Percentiles rank a stretch among this genome's conserved stretches.
phyloP scores from a whole-genome alignment of 192 early-diverging fungal genomes.

The Backusella westeae region DNA sequence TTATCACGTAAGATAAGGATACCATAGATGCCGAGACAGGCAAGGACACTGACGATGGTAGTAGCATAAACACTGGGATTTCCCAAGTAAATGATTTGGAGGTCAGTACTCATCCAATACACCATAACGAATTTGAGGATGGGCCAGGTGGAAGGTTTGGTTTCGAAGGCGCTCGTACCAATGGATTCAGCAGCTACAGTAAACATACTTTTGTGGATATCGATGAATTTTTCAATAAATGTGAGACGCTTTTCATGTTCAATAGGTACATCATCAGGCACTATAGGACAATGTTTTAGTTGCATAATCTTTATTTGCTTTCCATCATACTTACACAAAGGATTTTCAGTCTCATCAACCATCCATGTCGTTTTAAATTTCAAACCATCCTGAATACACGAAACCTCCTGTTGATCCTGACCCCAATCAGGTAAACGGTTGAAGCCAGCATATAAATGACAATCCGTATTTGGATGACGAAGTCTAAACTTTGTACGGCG shows the following conservation, averaged over 20 bases:
- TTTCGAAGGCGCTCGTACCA: conserved; percentile 91
- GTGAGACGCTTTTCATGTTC: conserved; percentile 63
- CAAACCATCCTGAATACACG: conserved; percentile 82
- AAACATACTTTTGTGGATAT: conserved; percentile 89
- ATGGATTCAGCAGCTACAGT: conserved; percentile 83
- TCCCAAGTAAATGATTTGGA: conserved; percentile 88
- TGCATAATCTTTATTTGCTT: neutral
- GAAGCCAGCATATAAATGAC: conserved; percentile 80
- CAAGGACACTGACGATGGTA: conserved; percentile 53
- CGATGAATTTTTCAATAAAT: conserved; percentile 86
- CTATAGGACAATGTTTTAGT: conserved; percentile 23
- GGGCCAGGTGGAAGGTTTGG: conserved; percentile 85
- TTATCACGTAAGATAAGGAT: conserved; percentile 56
- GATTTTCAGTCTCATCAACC: conserved; percentile 64
- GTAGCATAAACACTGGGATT: conserved; percentile 88
- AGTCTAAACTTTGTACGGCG: conserved; percentile 71
- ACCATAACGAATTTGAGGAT: conserved; percentile 83
- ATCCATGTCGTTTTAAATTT: conserved; percentile 75
- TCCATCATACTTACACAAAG: conserved; percentile 32
- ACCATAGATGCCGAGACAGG: conserved; percentile 57
- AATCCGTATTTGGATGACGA: conserved; percentile 69
- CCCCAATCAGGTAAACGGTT: conserved; percentile 90
- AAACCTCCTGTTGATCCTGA: conserved; percentile 89
- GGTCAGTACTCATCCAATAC: conserved; percentile 72
- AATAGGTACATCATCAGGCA: conserved; percentile 54